These are phyloP conservation scores for Pyrrhoderma noxium DNA, from an alignment of 1,284 basidiomycete genomes.

Conservation along the genomic window DNA sequence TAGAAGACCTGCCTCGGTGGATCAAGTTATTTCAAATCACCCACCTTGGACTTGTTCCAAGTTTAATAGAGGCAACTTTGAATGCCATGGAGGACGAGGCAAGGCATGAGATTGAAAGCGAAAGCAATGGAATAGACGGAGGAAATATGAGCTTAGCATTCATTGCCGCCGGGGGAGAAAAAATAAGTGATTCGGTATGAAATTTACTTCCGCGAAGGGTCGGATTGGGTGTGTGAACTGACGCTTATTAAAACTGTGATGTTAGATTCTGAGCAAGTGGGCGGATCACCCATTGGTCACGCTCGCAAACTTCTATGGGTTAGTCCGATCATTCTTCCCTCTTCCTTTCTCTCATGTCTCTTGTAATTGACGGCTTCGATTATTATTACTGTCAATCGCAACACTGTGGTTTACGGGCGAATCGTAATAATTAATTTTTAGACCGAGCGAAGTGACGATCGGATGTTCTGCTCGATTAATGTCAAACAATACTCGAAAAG, in stretches of 20 bases:
- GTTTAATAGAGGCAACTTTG: conserved; percentile 47
- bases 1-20: conserved; percentile 40
- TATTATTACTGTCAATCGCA: too few relatives aligned
- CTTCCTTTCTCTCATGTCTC: conserved; percentile 4
- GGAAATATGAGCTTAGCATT: conserved; percentile 33
- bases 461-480: conserved; percentile 44
- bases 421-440: conserved; percentile 22
- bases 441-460: conserved; percentile 41
- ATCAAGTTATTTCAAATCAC: conserved; percentile 39
- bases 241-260: background rate
- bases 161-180: conserved; percentile 46
- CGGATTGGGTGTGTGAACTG: background rate
- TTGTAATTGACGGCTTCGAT: too few relatives aligned
- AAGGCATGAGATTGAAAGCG: background rate
- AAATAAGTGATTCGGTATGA: conserved; percentile 45
- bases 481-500: conserved; percentile 34
- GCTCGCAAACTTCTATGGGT: conserved; percentile 45
- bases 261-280: conserved; percentile 45
- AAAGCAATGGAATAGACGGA: conserved; percentile 20
- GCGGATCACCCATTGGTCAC: conserved; percentile 37
- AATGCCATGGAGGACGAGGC: conserved; percentile 29
- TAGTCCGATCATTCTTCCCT: conserved; percentile 23
- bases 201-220: background rate
- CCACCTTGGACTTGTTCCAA: conserved; percentile 47
- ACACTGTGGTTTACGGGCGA: too few relatives aligned